Evolutionary conservation across 805 yeast genomes (phyloP), one percentile per base, ranked within the genome.

Genomic region (Starmera caribaea): DNA sequence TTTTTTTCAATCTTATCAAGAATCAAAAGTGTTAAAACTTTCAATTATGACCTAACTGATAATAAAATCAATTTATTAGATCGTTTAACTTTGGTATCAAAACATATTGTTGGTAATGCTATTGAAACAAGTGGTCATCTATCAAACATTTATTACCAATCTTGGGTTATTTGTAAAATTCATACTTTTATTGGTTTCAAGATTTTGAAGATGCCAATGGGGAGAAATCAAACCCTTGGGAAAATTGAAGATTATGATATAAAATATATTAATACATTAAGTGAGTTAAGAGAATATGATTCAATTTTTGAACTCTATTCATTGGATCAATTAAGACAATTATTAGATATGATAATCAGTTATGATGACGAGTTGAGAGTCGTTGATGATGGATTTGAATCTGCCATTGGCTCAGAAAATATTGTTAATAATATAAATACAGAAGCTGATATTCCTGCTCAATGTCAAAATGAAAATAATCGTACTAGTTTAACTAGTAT

Each of bases 111-210:
- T 4, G 21, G 17, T 27, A 33, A 16, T 33, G 21, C 29, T 9
- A 14, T 37, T 13, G 16, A 37, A 14, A 24, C 17, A 4, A 37
- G 27, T 27, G 38, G 36, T n/a, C 33, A 35, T 4, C 32, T 51
- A 11, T 37, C 54, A 10, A 52, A 50, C 21, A 39, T 32, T 2
- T 54, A 54, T 35, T 54, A 53, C 36, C 59, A 53, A 35, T 38
- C 49, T 2, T 54, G 59, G 59, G 46, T 46, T 11, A 45, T 47
- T 8, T 39, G 45, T 15, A 54, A 50, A 33, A 44, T 51, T 24
- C 54, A 53, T 34, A 16, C 45, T 1, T 46, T 36, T 33, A 51
- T 54, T 1, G 17, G 41, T 3, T 36, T 41, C 12, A 44, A 38
- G 5, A 11, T 51, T 26, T 29, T 51, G 24, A 32, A 35, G 8